Conservation (phyloP, 164 flowering plant species). For the Brasenia schreberi region DNA sequence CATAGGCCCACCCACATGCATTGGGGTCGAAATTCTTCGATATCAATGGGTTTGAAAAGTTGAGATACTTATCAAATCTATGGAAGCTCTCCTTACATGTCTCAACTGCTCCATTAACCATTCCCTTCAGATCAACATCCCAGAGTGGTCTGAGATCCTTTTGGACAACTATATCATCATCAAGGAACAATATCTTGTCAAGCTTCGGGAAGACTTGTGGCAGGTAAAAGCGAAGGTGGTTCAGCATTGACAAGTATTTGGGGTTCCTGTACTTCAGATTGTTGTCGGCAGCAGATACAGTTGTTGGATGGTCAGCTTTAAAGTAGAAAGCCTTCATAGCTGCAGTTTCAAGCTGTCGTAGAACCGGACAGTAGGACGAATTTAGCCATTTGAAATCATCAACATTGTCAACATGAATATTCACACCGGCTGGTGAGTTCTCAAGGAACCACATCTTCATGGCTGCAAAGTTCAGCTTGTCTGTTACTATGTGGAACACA, state of each 20-base stretch:
- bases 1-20: slow-evolving; percentile 99
- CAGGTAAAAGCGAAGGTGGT: slow-evolving; percentile 92
- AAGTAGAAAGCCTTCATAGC: slow-evolving; percentile 67
- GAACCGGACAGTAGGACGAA: slow-evolving; percentile 86
- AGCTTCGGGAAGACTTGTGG: slow-evolving; percentile 95
- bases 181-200: slow-evolving; percentile 81
- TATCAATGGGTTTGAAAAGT: slow-evolving; percentile 78
- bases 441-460: slow-evolving; percentile 95
- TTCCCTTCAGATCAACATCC: slow-evolving; percentile 72
- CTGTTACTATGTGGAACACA: slow-evolving; percentile 91
- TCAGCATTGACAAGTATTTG: slow-evolving; percentile 91
- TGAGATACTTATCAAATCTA: slow-evolving; percentile 88
- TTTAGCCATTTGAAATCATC: slow-evolving; percentile 95
- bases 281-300: slow-evolving; percentile 58
- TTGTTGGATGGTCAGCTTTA: slow-evolving; percentile 55
- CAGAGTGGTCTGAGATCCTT: slow-evolving; percentile 88
- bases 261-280: slow-evolving; percentile 94
- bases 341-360: slow-evolving; percentile 89
- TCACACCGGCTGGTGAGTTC: slow-evolving; percentile 48
- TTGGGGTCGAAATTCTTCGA: slow-evolving; percentile 64
- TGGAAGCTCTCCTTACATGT: slow-evolving; percentile 98
- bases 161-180: slow-evolving; percentile 97
- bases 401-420: slow-evolving; percentile 66
- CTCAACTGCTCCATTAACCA: slow-evolving; percentile 97
- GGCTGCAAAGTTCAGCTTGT: slow-evolving; percentile 70